Percentiles rank a stretch among this genome's conserved stretches.
phyloP scores from a whole-genome alignment of 2,329 filamentous ascomycete genomes.

The Pestalotiopsis sp. region DNA sequence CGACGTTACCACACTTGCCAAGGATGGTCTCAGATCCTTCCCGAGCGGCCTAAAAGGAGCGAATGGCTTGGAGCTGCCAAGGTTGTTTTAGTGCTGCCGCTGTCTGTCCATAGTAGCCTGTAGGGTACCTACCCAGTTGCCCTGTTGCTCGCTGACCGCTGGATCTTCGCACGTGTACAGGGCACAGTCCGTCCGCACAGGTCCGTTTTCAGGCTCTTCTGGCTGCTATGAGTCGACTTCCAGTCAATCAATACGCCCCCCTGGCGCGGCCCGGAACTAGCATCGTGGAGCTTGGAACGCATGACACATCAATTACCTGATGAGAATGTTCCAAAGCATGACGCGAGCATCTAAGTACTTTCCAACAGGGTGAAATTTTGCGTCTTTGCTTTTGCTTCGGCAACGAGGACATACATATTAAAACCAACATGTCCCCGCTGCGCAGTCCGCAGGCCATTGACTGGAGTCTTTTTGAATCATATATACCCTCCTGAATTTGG shows the following conservation, averaged over 20 bases:
- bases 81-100: slow-evolving; percentile 4
- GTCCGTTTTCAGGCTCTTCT: slow-evolving; percentile 5
- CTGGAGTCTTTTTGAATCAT: slow-evolving; percentile 1
- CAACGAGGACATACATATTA: slow-evolving; percentile 4
- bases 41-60: background rate
- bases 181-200: background rate
- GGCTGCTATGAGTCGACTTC: background rate
- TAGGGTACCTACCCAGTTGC: background rate
- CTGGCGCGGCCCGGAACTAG: slow-evolving; percentile 5
- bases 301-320: slow-evolving; percentile 29
- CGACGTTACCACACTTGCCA: slow-evolving; percentile 1
- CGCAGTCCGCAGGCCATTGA: background rate
- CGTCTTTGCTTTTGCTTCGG: background rate
- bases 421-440: background rate
- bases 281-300: slow-evolving; percentile 12
- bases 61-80: slow-evolving; percentile 7
- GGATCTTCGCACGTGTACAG: background rate
- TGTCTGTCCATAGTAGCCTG: background rate
- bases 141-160: slow-evolving; percentile 9
- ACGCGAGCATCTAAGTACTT: slow-evolving; percentile 17
- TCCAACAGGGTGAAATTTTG: background rate
- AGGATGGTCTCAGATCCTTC: background rate
- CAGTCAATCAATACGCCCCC: background rate
- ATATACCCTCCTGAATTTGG: background rate
- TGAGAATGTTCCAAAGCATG: slow-evolving; percentile 24